Evolutionary conservation across 371 early-diverging fungal species (phyloP), one percentile per base, ranked within the genome.

Genomic region (Mucor circinelloides): DNA sequence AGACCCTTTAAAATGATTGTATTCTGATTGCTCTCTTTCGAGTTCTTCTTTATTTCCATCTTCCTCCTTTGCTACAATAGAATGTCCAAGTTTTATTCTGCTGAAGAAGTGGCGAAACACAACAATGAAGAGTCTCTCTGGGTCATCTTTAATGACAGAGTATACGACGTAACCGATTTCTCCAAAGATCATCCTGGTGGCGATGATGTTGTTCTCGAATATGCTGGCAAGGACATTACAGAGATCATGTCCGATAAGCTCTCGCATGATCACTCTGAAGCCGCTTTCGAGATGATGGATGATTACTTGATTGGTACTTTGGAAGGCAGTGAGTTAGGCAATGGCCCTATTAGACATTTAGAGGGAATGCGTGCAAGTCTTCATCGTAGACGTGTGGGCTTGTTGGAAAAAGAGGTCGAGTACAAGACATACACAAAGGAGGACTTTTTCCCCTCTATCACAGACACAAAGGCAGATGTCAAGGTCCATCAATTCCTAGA

Each of bases 141-240:
- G 94, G 87, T 96, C 15, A 83, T 91, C 34, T 84, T 85, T 66
- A 83, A 89, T 32, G 86, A 87, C 66, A 85, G 85, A 38, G 94
- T 97, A 31, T 97, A 95, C 74, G 94, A 97, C 79, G 85, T 97
- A 50, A 90, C 97, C 5, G 81, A 82, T 30, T 97, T 97, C 77
- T 86, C 87, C 19, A 71, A 77, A 3, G 92, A 90, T 75, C 95
- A 94, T 74, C 95, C 94, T 2, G 95, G 95, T 50, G 95, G 94
- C 27, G 85, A 85, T 42, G 92, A 91, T 34, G 75, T 87, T 59
- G 86, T 95, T 63, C 74, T 92, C 72, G 85, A 94, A 74, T 91
- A 88, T 80, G 90, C 86, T 61, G 91, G 94, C 58, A 77, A 86
- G 59, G 94, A 93, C 73, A 78, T 93, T n/a, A 87, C 89, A 0